A percentile compares a stretch with the other conserved stretches of the same genome.
phyloP scores from a whole-genome alignment of 2,329 filamentous ascomycete genomes.

The Stagonosporopsis cucurbitacearum region DNA sequence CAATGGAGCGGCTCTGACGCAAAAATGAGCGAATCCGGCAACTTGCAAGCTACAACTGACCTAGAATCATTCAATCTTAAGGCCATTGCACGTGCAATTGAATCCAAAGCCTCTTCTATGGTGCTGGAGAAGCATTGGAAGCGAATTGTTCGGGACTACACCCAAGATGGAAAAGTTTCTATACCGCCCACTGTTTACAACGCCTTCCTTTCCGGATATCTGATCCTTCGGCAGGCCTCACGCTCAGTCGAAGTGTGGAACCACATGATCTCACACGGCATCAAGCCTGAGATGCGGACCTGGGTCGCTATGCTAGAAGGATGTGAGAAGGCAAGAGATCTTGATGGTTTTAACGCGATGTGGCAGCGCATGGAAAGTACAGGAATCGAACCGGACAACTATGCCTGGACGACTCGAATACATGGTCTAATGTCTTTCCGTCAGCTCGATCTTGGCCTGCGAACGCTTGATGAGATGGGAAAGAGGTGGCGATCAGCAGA shows the following conservation, averaged over 20 bases:
- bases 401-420: conserved; percentile 75
- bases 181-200: conserved; percentile 50
- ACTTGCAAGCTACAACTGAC: conserved; percentile 18
- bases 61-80: conserved; percentile 34
- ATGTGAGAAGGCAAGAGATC: conserved; percentile 66
- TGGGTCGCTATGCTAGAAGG: conserved; percentile 79
- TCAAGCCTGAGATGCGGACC: conserved; percentile 67
- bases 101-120: conserved; percentile 18
- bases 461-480: conserved; percentile 71
- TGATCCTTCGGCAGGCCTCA: conserved; percentile 52
- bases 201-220: conserved; percentile 56
- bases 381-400: conserved; percentile 65
- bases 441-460: conserved; percentile 63
- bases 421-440: conserved; percentile 67
- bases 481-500: conserved; percentile 60
- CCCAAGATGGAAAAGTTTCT: conserved; percentile 10
- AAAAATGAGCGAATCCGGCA: neutral
- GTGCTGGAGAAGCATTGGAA: conserved; percentile 36
- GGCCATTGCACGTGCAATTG: conserved; percentile 36
- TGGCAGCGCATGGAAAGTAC: conserved; percentile 69
- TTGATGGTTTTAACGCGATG: conserved; percentile 66
- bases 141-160: conserved; percentile 29
- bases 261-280: conserved; percentile 59
- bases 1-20: neutral
- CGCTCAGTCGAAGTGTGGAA: conserved; percentile 64